Base-by-base conservation (phyloP, 139 green algal species). In the Chlamydomonas schloesseri region DNA sequence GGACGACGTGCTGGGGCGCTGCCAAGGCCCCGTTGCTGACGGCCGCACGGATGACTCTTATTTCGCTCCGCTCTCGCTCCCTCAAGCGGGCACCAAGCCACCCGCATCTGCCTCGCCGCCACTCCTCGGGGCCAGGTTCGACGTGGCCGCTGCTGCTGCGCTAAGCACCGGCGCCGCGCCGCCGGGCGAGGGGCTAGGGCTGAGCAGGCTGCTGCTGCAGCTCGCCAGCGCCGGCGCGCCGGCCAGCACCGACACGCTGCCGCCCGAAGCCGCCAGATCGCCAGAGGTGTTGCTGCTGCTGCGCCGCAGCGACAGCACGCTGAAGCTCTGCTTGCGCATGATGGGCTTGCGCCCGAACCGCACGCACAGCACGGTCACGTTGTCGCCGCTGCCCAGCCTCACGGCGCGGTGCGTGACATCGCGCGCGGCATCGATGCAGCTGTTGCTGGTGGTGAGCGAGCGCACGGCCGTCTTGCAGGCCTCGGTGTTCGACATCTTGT, bases 271-370 rank as follows among this genome's bases (percentile, higher is more conserved):
- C 46, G 78, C 64, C 42, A 84, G 42, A 10, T 84, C 78, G 1
- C 9, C 29, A 28, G 65, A 77, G 21, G 47, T 37, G 67, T 76
- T 85, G 50, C 67, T 77, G 79, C 67, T 76, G 29, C 33, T 69
- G 20, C 79, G n/a, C 21, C 79, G 65, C n/a, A 84, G 46, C 21
- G 42, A 68, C 31, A 85, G 46, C 29, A 85, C 79, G 33, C 79
- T 85, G 9, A 69, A 70, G 67, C 79, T 85, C 79, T 85, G 65
- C 10, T 67, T 50, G n/a, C 79, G 79, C 65, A 77, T 50, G 17
- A 85, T 76, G 9, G 65, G 79, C 47, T 76, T 85, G 31, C 79
- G 79, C 31, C 79, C 79, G 14, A 85, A 57, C 11, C 79, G 79
- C 23, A 77, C 65, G 50, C 77, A 33, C 1, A 77, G 67, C 31